phyloP scores from a whole-genome alignment of 1,284 basidiomycete species.

The Tilletia walkeri region DNA sequence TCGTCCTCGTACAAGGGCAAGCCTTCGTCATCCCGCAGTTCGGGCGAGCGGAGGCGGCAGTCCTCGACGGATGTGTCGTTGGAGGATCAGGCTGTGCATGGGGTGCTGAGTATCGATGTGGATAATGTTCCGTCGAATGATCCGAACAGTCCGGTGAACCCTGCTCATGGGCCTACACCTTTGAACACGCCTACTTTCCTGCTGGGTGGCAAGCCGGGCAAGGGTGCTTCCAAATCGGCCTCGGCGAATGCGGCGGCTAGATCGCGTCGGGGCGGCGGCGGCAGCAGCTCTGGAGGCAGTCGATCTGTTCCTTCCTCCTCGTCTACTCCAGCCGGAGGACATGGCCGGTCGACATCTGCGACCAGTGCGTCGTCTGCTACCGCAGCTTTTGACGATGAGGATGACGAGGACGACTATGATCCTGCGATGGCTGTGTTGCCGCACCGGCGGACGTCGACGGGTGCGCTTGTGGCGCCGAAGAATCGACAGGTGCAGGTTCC shows the following conservation, averaged over 20 bases:
- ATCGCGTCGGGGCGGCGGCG: background rate
- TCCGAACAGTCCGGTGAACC: constrained; percentile 13
- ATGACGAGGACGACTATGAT: constrained; percentile 16
- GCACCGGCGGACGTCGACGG: constrained; percentile 34
- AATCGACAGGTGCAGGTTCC: constrained; percentile 36
- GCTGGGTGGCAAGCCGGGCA: constrained; percentile 14
- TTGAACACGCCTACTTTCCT: constrained; percentile 12
- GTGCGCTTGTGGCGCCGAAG: constrained; percentile 50
- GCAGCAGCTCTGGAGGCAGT: background rate
- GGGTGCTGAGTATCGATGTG: constrained; percentile 15
- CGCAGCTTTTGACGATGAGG: background rate
- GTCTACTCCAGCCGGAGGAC: background rate
- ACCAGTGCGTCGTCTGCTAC: background rate
- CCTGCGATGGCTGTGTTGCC: background rate
- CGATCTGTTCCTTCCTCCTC: background rate
- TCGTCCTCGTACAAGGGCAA: background rate
- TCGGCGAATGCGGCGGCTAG: background rate
- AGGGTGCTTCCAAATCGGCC: background rate
- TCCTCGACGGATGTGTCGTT: background rate
- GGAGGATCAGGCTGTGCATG: constrained; percentile 2
- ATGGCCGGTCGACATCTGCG: background rate
- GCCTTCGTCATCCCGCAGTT: background rate
- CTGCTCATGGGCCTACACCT: constrained; percentile 9
- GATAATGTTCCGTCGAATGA: constrained; percentile 17
- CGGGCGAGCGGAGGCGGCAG: background rate